These are phyloP conservation scores for Aleurites moluccanus DNA, from an alignment of 441 rosid genomes.

Conservation along the genomic window DNA sequence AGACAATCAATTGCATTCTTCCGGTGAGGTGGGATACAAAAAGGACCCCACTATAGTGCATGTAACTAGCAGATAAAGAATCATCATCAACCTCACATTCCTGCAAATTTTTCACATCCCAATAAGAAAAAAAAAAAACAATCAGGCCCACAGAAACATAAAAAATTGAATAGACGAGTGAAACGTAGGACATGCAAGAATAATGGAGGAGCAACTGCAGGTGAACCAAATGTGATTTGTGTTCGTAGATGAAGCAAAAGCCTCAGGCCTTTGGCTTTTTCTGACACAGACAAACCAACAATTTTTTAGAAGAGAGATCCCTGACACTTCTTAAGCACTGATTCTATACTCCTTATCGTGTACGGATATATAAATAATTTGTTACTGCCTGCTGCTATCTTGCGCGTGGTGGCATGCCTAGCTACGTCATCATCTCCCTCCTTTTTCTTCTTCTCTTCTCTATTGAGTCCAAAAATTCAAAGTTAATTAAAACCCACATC, in stretches of 20 bases:
- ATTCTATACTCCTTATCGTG: neutral
- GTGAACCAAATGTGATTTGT: conserved; percentile 17
- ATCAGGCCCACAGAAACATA: too few relatives aligned
- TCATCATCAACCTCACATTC: too few relatives aligned
- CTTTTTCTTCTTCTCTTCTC: conserved; percentile 4
- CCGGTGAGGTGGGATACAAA: too few relatives aligned
- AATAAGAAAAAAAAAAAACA: too few relatives aligned
- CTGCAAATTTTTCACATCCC: too few relatives aligned
- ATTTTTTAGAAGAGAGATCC: too few relatives aligned
- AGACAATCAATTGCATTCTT: too few relatives aligned
- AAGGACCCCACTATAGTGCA: too few relatives aligned
- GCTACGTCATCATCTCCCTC: conserved; percentile 37
- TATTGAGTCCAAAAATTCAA: too few relatives aligned
- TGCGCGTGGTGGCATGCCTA: conserved; percentile 36
- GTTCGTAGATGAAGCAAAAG: conserved; percentile 5
- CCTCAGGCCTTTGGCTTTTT: conserved; percentile 21
- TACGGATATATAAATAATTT: neutral
- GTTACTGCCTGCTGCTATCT: neutral
- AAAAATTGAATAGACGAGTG: neutral
- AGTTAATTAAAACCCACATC: too few relatives aligned
- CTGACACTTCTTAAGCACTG: conserved; percentile 19
- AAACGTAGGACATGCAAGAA: neutral
- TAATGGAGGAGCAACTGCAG: conserved; percentile 7
- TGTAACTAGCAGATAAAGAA: too few relatives aligned
- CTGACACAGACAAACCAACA: conserved; percentile 22